Evolutionary conservation across 805 yeast genomes (phyloP), one percentile per base, ranked within the genome.

Genomic region (Yamadazyma takamatsuzukensis): DNA sequence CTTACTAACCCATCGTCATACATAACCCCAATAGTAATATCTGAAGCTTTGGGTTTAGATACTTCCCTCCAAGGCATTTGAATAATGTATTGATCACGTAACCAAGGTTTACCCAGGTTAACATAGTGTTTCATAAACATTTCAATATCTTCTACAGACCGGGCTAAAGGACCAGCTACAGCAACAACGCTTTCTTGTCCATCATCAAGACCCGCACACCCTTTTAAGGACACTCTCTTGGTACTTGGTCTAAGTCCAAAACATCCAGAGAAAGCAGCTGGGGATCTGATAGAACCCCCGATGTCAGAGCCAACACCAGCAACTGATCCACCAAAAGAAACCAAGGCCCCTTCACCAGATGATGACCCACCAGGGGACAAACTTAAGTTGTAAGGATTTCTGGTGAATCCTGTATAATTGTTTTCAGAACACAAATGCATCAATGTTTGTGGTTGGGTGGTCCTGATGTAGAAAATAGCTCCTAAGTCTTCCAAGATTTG

Each of bases 141-240:
- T 15, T 81, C 87, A 41, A 82, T 54, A 56, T 82, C 90, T 6
- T 78, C 83, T 27, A 78, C 61, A 5, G 76, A 59, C 45, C 80
- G 70, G 3, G 83, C 70, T 57, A 83, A 53, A 22, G 90, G 90
- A 15, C 89, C 90, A 29, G 68, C 66, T 14, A 78, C 82, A 8
- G 80, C 75, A n/a, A 69, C 70, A 36, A 82, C 74, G 16, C 81
- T 63, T 53, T 80, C 83, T 48, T 75, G 80, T 32, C 83, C 87
- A 35, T 68, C 66, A 47, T 76, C 73, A 29, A 71, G 61, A 29
- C 80, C 57, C 44, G 78, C 63, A 40, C 73, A 68, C 36, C 76
- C 75, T 12, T 31, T 29, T 6, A 53, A 42, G 11, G 59, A 42
- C 23, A 62, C 43, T 48, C 72, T 50, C 36, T 51, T 55, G 17